Base-by-base conservation (phyloP, 345 rosid genomes). In the Lagerstroemia speciosa region DNA sequence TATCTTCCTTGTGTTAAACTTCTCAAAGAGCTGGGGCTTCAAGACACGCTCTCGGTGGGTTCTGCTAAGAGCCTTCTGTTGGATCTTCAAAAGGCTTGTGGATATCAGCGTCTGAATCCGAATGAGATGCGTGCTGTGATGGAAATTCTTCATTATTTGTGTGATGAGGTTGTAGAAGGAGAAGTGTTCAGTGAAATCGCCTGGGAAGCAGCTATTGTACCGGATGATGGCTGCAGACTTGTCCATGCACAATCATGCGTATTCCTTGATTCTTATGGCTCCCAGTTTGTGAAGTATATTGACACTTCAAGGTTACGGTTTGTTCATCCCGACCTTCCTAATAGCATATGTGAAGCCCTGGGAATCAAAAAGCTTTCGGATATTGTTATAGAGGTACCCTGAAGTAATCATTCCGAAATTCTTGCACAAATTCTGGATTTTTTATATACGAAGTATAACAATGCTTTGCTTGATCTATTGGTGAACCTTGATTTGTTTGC, bases 211-310 rank as follows among this genome's bases (percentile, higher is more conserved):
- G 89, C 84, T 69, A 76, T 92, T 60, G 83, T 92, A 75, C 95
- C 95, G 67, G 98, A 92, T 71, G 95, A 92, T 74, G 95, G 96
- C 70, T 85, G 98, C 83, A 87, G 95, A 76, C 96, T 92, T 65
- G 83, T 92, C 71, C 91, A 88, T 72, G 90, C 93, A 63, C 81
- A 75, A 75, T 82, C 86, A 45, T 92, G 96, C 74, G 87, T 88
- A 19, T 92, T 78, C 63, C 77, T 92, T 43, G 96, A 92, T 84
- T 82, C 96, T 43, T 79, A 79, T 79, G 98, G 98, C 67, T 88
- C 93, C 66, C 82, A 81, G 58, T 90, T 82, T 70, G 78, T 86
- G 67, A 90, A 87, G 74, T 83, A 65, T 74, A 90, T 90, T 64
- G 86, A 92, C 74, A 82, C 85, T 57, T 82, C 90, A 66, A 85